A percentile compares a stretch with the other conserved stretches of the same genome.
These are phyloP conservation scores for Sarocladium oryzae DNA, from an alignment of 2,329 filamentous ascomycete genomes.

Conservation along the genomic window DNA sequence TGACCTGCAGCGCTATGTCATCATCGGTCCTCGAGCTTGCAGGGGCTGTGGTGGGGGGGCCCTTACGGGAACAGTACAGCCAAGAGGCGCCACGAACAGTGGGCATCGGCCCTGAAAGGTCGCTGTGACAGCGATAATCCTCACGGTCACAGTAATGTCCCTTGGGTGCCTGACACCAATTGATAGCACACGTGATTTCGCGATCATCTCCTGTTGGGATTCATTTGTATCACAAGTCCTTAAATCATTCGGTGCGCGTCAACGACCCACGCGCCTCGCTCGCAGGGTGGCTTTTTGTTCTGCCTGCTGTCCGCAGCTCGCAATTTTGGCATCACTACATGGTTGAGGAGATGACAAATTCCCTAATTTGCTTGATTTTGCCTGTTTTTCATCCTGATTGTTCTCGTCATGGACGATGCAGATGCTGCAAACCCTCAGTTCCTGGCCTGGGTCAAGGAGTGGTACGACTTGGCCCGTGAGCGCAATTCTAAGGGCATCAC, in stretches of 20 bases:
- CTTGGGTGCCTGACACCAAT: neutral
- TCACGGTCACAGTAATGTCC: too few species aligned
- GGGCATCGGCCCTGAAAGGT: too few species aligned
- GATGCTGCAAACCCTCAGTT: conserved; percentile 64
- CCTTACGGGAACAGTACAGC: neutral
- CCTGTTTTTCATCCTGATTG: neutral
- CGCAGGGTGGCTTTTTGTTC: neutral
- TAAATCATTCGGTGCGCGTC: neutral
- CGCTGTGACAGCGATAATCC: neutral
- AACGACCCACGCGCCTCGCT: neutral
- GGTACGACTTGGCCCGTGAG: conserved; percentile 63
- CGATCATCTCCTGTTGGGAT: neutral
- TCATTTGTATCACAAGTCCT: neutral
- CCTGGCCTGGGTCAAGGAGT: conserved; percentile 69
- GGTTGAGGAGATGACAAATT: neutral
- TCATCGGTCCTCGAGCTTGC: conserved; percentile 5
- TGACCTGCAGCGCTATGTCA: conserved; percentile 2
- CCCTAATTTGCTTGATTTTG: neutral
- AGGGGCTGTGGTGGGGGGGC: neutral
- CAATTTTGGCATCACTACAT: neutral
- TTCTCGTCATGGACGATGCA: conserved; percentile 25
- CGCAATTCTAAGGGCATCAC: conserved; percentile 63
- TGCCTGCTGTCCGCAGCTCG: neutral
- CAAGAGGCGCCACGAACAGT: neutral
- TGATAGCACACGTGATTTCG: conserved; percentile 1